phyloP scores from a whole-genome alignment of 2,329 filamentous ascomycete species.

The Beauveria pseudobassiana region DNA sequence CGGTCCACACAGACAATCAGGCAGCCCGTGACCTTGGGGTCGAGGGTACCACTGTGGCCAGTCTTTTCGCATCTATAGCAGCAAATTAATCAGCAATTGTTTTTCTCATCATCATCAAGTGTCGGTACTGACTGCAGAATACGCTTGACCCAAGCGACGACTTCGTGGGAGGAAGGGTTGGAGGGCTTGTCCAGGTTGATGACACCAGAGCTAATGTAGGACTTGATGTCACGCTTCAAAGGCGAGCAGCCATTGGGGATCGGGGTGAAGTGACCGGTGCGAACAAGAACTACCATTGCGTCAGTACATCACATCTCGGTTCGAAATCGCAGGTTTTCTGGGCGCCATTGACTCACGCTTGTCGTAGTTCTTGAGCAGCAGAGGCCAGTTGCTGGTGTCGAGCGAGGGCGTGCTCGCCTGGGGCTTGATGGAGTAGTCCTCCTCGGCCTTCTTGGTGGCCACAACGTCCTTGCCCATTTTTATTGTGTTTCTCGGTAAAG shows the following conservation, averaged over 20 bases:
- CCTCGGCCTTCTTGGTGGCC: slow-evolving; percentile 39
- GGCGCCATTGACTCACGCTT: slow-evolving; percentile 55
- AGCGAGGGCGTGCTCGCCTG: slow-evolving; percentile 70
- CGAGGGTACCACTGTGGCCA: slow-evolving; percentile 94
- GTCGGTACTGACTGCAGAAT: slow-evolving; percentile 65
- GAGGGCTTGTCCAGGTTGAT: slow-evolving; percentile 86
- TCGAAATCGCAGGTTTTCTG: slow-evolving; percentile 10
- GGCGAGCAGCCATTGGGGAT: slow-evolving; percentile 90
- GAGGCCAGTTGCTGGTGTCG: slow-evolving; percentile 84
- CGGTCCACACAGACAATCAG: slow-evolving; percentile 94
- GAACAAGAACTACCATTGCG: slow-evolving; percentile 63
- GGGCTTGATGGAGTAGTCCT: slow-evolving; percentile 86
- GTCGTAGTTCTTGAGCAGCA: slow-evolving; percentile 93
- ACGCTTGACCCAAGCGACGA: slow-evolving; percentile 98
- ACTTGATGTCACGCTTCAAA: slow-evolving; percentile 89
- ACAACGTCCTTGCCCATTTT: slow-evolving; percentile 41
- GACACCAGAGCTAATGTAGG: slow-evolving; percentile 92
- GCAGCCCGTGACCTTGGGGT: slow-evolving; percentile 96
- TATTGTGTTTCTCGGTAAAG: not conserved
- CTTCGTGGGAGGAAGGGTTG: slow-evolving; percentile 96
- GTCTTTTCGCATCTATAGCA: slow-evolving; percentile 65
- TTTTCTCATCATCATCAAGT: not conserved
- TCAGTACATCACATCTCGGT: slow-evolving; percentile 15
- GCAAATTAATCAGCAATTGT: not conserved
- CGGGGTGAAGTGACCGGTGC: slow-evolving; percentile 93